These are phyloP conservation scores for Trebouxia sp. DNA, from an alignment of 139 green algal genomes.

Conservation along the genomic window DNA sequence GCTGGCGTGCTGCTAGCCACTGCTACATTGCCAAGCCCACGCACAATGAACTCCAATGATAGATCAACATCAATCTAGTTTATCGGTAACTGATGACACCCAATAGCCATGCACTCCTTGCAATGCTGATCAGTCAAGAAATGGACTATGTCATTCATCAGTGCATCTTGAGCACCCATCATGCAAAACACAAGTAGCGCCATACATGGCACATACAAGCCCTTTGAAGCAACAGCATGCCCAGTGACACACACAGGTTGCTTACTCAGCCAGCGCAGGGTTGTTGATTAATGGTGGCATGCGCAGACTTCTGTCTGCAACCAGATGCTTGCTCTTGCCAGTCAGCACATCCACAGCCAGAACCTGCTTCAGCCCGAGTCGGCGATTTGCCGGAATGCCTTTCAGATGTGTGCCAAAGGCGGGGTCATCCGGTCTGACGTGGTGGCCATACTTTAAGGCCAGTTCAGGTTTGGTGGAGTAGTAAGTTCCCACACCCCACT, in stretches of 20 bases:
- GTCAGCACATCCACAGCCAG: slow-evolving; percentile 3
- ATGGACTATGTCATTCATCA: too few species aligned
- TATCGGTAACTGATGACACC: too few species aligned
- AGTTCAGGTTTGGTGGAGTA: not conserved
- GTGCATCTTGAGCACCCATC: too few species aligned
- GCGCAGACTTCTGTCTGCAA: not conserved
- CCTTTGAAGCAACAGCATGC: not conserved
- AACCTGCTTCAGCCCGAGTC: not conserved
- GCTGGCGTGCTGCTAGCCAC: too few species aligned
- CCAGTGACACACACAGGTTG: too few species aligned
- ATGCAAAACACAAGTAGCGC: too few species aligned
- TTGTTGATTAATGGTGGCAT: not conserved
- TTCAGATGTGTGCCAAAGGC: not conserved
- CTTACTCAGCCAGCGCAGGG: not conserved
- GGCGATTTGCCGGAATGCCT: not conserved
- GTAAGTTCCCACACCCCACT: not conserved
- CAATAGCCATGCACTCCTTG: too few species aligned
- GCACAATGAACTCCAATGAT: too few species aligned
- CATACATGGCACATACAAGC: not conserved
- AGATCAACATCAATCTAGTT: too few species aligned
- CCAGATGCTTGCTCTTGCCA: not conserved
- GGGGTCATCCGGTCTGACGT: not conserved
- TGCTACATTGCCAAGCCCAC: too few species aligned
- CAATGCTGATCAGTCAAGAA: too few species aligned
- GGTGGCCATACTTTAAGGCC: not conserved